A percentile compares a stretch with the other conserved stretches of the same genome.
These are phyloP conservation scores for Gentiana straminea DNA, from an alignment of 257 asterid species.

Conservation along the genomic window DNA sequence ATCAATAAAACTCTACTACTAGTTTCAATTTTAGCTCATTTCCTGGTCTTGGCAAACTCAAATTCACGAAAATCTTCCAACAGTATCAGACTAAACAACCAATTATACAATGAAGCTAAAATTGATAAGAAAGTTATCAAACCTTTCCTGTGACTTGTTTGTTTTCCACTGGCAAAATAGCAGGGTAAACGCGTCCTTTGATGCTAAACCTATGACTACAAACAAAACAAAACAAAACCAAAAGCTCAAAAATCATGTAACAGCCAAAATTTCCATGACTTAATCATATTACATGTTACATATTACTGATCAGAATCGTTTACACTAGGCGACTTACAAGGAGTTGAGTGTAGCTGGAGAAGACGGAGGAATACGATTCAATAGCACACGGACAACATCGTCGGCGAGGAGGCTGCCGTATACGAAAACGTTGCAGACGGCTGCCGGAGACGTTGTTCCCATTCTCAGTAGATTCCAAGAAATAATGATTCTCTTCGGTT, in stretches of 20 bases:
- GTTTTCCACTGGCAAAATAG: slow-evolving; percentile 53
- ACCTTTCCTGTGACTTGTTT: slow-evolving; percentile 65
- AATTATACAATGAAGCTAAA: neutral
- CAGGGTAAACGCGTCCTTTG: slow-evolving; percentile 80
- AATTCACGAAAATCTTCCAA: no score
- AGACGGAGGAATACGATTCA: slow-evolving; percentile 41
- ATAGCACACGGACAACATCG: slow-evolving; percentile 71
- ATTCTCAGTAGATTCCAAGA: neutral
- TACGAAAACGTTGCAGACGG: slow-evolving; percentile 57
- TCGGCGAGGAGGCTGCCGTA: slow-evolving; percentile 92
- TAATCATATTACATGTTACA: neutral
- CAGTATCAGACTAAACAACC: neutral
- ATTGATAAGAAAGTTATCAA: slow-evolving; percentile 4
- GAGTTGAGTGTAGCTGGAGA: slow-evolving; percentile 26
- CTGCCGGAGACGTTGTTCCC: slow-evolving; percentile 8
- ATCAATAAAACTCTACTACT: no score
- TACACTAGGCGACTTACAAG: slow-evolving; percentile 18
- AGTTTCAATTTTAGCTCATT: no score
- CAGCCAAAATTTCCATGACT: neutral
- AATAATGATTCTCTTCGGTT: no score
- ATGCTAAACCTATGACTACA: slow-evolving; percentile 75
- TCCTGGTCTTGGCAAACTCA: no score
- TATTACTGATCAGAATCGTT: neutral
- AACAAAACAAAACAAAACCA: slow-evolving; percentile 4
- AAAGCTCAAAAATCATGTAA: neutral